Evolutionary conservation across 352 stramenopile genomes (phyloP), one percentile per base, ranked within the genome.

Genomic region (Phytophthora europaea): DNA sequence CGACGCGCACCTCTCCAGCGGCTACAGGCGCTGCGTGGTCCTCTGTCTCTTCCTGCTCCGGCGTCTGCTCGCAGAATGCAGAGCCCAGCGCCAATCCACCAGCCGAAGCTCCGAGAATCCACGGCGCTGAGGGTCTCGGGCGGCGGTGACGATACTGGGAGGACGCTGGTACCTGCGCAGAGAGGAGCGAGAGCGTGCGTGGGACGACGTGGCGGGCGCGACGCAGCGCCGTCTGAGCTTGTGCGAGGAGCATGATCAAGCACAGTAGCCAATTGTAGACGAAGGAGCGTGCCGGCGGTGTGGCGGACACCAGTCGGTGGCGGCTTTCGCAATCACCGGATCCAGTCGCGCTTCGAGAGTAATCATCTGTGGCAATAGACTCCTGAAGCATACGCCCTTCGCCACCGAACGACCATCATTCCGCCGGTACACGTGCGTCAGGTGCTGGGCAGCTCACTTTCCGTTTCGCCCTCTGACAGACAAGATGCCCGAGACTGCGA

Each of bases 1-100:
- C 38, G 26, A 61, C 58, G 2, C 88, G 78, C 6, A 77, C 67
- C 48, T 82, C 59, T 0, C 87, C 87, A n/a, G 33, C 64, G 12
- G 79, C 53, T 9, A 65, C 73, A 1, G 64, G 50, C 8, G 26
- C n/a, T n/a, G 36, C 36, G 16, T 45, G 12, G 36, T 18, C 36
- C 15, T 45, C 12, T 16, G 6, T 54, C 20, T 12, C n/a, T 2
- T 57, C 23, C 6, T 38, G 31, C 3, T 76, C 63, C 58, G 18
- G 51, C 3, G 55, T 57, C 57, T 70, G 74, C 59, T 75, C 63
- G 20, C 80, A 83, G 22, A 74, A 22, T 3, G 71, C 58, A 13
- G 50, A 20, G 18, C 38, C 36, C 10, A 76, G 15, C 23, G 61
- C 31, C 18, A 82, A n/a, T 9, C 45, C 69, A 40, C 43, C 69